Evolutionary conservation across 805 yeast species (phyloP), one percentile per base, ranked within the genome.

Genomic region (Metschnikowia peoriensis): DNA sequence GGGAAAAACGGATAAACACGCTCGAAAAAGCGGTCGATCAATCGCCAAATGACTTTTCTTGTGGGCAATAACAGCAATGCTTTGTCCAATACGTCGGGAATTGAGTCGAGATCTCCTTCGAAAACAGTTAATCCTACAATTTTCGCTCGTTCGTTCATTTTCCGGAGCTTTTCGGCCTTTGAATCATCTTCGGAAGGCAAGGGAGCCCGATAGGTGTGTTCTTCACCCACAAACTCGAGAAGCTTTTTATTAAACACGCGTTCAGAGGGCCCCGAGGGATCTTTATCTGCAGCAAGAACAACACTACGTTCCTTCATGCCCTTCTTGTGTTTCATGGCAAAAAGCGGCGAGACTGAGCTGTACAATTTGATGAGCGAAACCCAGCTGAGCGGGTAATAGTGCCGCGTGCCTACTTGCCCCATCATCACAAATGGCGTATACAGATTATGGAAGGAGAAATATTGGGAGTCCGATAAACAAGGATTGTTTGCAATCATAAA

Each of bases 1-100:
- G 94, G 92, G 59, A 86, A 72, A 51, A 79, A 84, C 12, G 88
- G 79, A 63, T 87, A 87, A 6, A 86, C 67, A 35, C 76, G 73
- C 10, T 73, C 75, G 62, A 69, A 69, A 43, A 62, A 69, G 4
- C 67, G 58, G 41, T 63, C 64, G 17, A 63, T 51, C 27, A 68
- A 51, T 15, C 57, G 44, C 72, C 72, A 66, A 14, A 67, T 46
- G 14, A 61, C 66, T 44, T 55, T 61, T 27, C 58, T 54, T 10
- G 59, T 54, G 14, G 72, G 73, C 16, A 68, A 57, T 8, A 63
- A 51, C 11, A 52, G 37, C 44, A 48, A 47, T 16, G 66, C 61
- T 29, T 61, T 59, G 17, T 55, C 58, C 14, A 61, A 40, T n/a
- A 66, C 46, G 43, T 59, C 60, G 38, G 53, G 44, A 29, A 62